Evolutionary conservation across 2,329 filamentous ascomycete genomes (phyloP).

Genomic region (Dactylellina sp.): DNA sequence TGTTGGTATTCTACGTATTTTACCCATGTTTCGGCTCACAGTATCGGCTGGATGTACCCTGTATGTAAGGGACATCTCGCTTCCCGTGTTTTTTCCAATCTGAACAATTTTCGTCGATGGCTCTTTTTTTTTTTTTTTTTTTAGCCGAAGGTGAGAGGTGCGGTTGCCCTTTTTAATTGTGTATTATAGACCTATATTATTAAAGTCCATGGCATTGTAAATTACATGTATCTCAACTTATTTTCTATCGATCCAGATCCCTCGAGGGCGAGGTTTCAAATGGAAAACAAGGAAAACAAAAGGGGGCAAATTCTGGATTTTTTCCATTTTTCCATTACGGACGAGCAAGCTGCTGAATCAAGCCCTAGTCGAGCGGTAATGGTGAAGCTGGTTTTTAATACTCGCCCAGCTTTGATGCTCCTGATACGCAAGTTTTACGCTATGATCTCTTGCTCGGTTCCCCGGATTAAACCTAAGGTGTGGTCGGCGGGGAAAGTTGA

Average conservation of each 20-base stretch:
- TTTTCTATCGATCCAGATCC: neutral
- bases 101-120: too few relatives aligned
- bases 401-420: neutral
- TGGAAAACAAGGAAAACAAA: conserved; percentile 10
- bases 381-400: conserved; percentile 6
- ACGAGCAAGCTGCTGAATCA: conserved; percentile 2
- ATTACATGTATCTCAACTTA: neutral
- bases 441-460: conserved; percentile 34
- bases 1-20: conserved; percentile 24
- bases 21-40: conserved; percentile 19
- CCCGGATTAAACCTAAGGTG: conserved; percentile 31
- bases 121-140: too few relatives aligned
- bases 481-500: conserved; percentile 12
- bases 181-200: too few relatives aligned
- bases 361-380: neutral
- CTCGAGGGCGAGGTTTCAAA: neutral
- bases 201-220: too few relatives aligned
- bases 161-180: too few relatives aligned
- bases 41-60: neutral
- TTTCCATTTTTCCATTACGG: conserved; percentile 15
- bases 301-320: conserved; percentile 2
- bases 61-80: conserved; percentile 5
- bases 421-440: conserved; percentile 13
- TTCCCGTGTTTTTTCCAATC: conserved; percentile 2
- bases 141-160: too few relatives aligned